Conservation (phyloP, 2,329 filamentous ascomycete species). For the Talaromyces sp. region DNA sequence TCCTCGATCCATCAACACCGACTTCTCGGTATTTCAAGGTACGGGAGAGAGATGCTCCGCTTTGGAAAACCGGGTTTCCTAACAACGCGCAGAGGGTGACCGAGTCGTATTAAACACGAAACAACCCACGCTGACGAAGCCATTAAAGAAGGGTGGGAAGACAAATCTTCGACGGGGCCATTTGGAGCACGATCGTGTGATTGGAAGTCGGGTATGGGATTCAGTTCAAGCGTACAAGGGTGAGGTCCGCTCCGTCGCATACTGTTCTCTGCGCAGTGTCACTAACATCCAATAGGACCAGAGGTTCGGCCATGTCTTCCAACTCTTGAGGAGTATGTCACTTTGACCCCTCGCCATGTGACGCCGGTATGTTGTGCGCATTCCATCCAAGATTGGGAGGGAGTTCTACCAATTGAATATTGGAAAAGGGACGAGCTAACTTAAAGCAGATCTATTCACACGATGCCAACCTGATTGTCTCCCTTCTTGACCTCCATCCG, state of each 20-base stretch:
- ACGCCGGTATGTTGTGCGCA: conserved; percentile 63
- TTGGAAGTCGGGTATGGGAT: conserved; percentile 65
- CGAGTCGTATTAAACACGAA: conserved; percentile 44
- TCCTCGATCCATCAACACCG: conserved; percentile 36
- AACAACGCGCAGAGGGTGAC: conserved; percentile 44
- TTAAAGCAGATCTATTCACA: conserved; percentile 67
- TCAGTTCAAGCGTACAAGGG: conserved; percentile 59
- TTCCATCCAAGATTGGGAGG: background rate
- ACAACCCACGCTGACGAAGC: conserved; percentile 45
- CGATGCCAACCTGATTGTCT: conserved; percentile 75
- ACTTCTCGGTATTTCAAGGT: conserved; percentile 45
- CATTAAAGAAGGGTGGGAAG: conserved; percentile 41
- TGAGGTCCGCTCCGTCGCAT: conserved; percentile 12
- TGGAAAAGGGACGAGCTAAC: conserved; percentile 9
- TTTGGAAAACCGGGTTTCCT: conserved; percentile 2
- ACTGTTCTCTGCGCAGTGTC: background rate
- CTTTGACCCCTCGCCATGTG: conserved; percentile 68
- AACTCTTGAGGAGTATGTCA: conserved; percentile 73
- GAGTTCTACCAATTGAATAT: background rate
- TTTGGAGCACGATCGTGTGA: conserved; percentile 58
- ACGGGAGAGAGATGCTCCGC: background rate
- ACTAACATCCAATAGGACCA: conserved; percentile 36
- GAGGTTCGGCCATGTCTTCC: conserved; percentile 64
- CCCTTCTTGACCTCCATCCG: conserved; percentile 73
- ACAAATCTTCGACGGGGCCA: conserved; percentile 39